Base-by-base conservation (phyloP, 1,139 yeast species). In the Candida sanyaensis region DNA sequence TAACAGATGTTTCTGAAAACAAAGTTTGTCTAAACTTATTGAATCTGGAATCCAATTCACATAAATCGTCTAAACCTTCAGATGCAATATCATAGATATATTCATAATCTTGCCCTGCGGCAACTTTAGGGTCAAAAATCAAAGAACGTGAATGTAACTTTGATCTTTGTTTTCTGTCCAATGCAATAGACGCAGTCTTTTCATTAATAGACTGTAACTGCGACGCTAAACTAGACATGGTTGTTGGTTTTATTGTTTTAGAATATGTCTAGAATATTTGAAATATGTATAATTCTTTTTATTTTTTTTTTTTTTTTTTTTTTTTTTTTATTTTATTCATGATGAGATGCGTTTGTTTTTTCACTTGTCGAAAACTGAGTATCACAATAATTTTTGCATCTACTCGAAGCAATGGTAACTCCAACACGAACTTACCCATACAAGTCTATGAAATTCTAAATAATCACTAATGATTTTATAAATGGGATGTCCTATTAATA, bases 21-120 rank as follows among this genome's bases (percentile, higher is more conserved):
- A 93, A 70, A 4, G 96, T 81, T 50, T 74, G 75, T 55, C 78
- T 79, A 64, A 93, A 93, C 53, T 79, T 79, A 7, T 72, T 63
- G 63, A 93, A 92, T 50, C 93, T 78, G n/a, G 81, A 75, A 59
- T 93, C 97, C 23, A 92, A 67, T 13, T 77, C 71, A 44, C 79
- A 80, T 45, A 93, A 74, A 56, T 89, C 95, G 36, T 82, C 83
- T 45, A 91, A 76, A 0, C 96, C 97, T 52, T 87, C 95, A 7
- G 79, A 59, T 2, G 95, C 88, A 48, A 83, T 80, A 47, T 84
- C 81, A 62, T 79, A 88, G 52, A 93, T 83, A 46, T 86, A 77
- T 60, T 91, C 97, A 62, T 82, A 91, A 65, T 95, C 99, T 71
- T 95, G 99, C 34, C 92, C 80, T 9, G 96, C 88, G 26, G 99